Conservation (phyloP, 2,329 filamentous ascomycete species). For the Amylocarpus encephaloides region DNA sequence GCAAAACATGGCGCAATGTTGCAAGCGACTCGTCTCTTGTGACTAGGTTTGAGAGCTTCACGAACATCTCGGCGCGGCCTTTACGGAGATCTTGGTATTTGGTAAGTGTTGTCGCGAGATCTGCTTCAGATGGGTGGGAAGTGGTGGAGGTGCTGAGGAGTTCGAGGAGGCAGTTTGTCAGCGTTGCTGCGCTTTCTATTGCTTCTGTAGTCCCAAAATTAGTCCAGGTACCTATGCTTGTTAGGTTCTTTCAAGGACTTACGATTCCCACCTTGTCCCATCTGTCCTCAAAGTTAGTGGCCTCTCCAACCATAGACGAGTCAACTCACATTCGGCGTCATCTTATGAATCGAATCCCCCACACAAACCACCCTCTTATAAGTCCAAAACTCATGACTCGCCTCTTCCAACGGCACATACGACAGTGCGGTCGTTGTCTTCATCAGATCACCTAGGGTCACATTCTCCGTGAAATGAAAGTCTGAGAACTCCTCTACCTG, state of each 20-base stretch:
- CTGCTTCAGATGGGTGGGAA: not conserved
- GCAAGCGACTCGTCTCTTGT: slow-evolving; percentile 14
- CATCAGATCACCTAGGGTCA: slow-evolving; percentile 16
- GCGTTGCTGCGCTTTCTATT: slow-evolving; percentile 35
- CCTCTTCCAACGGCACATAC: slow-evolving; percentile 18
- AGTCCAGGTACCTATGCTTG: not conserved
- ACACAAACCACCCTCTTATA: slow-evolving; percentile 22
- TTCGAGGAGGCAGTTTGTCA: slow-evolving; percentile 29
- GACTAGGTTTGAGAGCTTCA: slow-evolving; percentile 11
- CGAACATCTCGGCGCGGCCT: slow-evolving; percentile 11
- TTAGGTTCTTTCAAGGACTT: not conserved
- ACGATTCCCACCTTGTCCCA: slow-evolving; percentile 36
- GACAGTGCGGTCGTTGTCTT: slow-evolving; percentile 2
- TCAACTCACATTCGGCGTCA: slow-evolving; percentile 29
- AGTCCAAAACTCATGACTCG: slow-evolving; percentile 20
- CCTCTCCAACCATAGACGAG: not conserved
- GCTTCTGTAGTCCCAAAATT: slow-evolving; percentile 17
- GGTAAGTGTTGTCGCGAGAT: slow-evolving; percentile 4
- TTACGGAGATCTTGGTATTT: slow-evolving; percentile 14
- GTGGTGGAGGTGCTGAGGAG: not conserved
- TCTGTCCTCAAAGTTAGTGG: not conserved
- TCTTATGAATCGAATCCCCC: slow-evolving; percentile 25
- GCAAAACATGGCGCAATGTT: slow-evolving; percentile 11
- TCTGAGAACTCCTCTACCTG: slow-evolving; percentile 10
- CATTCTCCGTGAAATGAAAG: slow-evolving; percentile 11